phyloP scores from a whole-genome alignment of 768 basidiomycete genomes.

The Tubosaeta sp. region DNA sequence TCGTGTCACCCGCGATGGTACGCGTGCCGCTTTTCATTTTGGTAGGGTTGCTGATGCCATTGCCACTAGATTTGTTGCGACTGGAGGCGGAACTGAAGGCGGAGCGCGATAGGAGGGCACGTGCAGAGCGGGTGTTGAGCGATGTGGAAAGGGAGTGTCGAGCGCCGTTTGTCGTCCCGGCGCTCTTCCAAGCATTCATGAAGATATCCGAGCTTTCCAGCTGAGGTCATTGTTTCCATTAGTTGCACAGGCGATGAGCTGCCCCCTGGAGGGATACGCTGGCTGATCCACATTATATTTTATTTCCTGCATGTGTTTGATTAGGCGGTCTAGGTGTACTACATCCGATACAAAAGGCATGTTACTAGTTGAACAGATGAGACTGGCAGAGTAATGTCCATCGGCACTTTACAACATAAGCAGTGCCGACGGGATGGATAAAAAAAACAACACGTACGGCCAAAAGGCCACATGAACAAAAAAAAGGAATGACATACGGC shows the following conservation, averaged over 20 bases:
- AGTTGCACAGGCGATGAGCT: neutral
- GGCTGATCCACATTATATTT: neutral
- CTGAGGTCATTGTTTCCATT: constrained; percentile 1
- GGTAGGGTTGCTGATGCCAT: no score
- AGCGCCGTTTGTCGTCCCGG: constrained; percentile 55
- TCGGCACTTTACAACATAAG: constrained; percentile 1
- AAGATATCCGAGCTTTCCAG: constrained; percentile 43
- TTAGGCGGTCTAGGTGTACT: constrained; percentile 10
- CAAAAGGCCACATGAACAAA: neutral
- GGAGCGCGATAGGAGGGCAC: constrained; percentile 36
- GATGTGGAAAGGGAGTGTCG: constrained; percentile 49
- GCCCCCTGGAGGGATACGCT: neutral
- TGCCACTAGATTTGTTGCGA: constrained; percentile 12
- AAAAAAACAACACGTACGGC: neutral
- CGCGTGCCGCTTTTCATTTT: neutral
- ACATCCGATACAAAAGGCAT: constrained; percentile 13
- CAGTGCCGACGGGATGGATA: neutral
- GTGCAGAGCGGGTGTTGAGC: constrained; percentile 41
- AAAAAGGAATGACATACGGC: neutral
- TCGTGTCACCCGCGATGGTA: constrained; percentile 13
- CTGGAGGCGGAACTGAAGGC: constrained; percentile 34
- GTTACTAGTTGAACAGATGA: constrained; percentile 1
- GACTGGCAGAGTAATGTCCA: constrained; percentile 1
- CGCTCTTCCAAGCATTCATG: constrained; percentile 50
- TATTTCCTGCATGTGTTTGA: no score